Conservation (phyloP, 768 basidiomycete species). For the Agrocybe chaxingu region DNA sequence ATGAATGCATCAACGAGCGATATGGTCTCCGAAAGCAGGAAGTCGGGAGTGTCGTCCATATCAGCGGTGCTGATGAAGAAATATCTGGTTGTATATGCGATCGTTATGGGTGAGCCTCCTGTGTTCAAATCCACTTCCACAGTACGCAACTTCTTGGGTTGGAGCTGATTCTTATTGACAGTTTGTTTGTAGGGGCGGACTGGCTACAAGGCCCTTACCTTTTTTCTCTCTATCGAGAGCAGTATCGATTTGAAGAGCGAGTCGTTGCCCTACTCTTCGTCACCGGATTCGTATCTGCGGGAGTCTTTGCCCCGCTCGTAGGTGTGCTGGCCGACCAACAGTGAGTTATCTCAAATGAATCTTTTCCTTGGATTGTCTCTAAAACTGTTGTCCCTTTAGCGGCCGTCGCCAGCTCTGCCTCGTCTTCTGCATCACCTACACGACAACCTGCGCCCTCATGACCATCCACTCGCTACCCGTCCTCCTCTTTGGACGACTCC, state of each 20-base stretch:
- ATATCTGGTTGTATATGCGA: constrained; percentile 65
- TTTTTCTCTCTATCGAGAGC: constrained; percentile 70
- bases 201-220: constrained; percentile 82
- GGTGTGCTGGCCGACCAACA: constrained; percentile 79
- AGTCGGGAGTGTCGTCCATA: too few relatives aligned
- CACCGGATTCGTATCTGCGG: constrained; percentile 73
- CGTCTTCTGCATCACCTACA: constrained; percentile 69
- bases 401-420: constrained; percentile 68
- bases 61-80: constrained; percentile 28
- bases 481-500: constrained; percentile 58
- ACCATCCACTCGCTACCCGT: constrained; percentile 54
- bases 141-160: not conserved
- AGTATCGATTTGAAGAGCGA: constrained; percentile 61
- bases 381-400: constrained; percentile 27
- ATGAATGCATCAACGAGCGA: too few relatives aligned
- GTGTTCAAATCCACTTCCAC: not conserved
- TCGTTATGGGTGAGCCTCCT: constrained; percentile 62
- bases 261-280: constrained; percentile 71
- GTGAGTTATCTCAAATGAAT: constrained; percentile 32
- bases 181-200: constrained; percentile 51
- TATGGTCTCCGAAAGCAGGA: too few relatives aligned
- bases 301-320: constrained; percentile 63
- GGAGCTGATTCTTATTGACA: not conserved
- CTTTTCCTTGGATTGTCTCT: not conserved
- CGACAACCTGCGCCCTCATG: constrained; percentile 56